Evolutionary conservation across 495 filamentous ascomycete species (phyloP), one percentile per base, ranked within the genome.

Genomic region (Aspergillus hancockii): DNA sequence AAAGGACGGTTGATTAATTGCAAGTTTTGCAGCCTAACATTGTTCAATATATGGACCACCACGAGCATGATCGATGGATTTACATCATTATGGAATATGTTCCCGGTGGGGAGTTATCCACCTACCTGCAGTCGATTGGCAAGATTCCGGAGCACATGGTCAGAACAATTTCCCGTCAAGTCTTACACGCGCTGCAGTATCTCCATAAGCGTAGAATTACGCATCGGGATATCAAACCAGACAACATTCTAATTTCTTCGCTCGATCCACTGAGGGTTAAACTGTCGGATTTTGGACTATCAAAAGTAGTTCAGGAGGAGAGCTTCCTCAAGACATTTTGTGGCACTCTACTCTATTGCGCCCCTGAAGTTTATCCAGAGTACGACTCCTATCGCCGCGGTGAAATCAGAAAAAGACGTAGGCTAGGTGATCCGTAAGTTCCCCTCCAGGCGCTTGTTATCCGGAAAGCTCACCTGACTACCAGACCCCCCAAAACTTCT

Each of bases 11-110:
- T 41, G 21, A 18, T 45, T 28, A 8, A 38, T 46, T 21, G 46
- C 36, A 16, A 71, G 53, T n/a, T 46, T 28, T 58, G 38, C 14
- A 94, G 90, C 83, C 87, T 3, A 94, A 98, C 63, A 93, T 98
- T 61, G 93, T 98, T 21, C 81, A 90, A 65, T 98, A 92, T 63
- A 83, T 94, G 52, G 90, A 94, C 57, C 88, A 93, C 67, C 80
- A 91, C 55, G 91, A 96, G 61, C 85, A 88, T 69, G 80, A 85
- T 5, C 75, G 86, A 23, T 84, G 91, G 66, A 82, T 97, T 14
- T 93, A 95, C 66, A 95, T 98, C 70, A 89, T 96, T 69, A 97
- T 98, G 95, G 94, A 98, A 65, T 96, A 83, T 67, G 84, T 98
- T n/a, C 81, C 83, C 23, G 82, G 82, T 31, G 94, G 94, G 25